phyloP scores from a whole-genome alignment of 345 rosid species.

The Heritiera littoralis region DNA sequence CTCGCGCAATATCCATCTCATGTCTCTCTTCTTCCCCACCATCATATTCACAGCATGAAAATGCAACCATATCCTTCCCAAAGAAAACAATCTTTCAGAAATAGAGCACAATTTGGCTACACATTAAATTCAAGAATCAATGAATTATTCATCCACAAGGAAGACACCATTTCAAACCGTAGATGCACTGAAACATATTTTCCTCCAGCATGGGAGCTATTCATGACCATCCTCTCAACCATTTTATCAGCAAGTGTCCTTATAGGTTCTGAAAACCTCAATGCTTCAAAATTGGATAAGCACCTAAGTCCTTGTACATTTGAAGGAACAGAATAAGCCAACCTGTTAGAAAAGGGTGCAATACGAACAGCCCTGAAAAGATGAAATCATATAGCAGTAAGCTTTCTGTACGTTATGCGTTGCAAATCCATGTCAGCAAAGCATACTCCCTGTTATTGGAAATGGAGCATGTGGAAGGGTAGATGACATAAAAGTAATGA shows the following conservation, averaged over 20 bases:
- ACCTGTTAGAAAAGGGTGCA: constrained; percentile 95
- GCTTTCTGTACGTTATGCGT: neutral
- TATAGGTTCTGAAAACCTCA: constrained; percentile 83
- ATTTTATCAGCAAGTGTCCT: constrained; percentile 83
- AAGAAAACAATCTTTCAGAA: constrained; percentile 23
- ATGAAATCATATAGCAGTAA: constrained; percentile 21
- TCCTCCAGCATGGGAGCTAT: constrained; percentile 65
- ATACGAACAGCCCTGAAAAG: constrained; percentile 86
- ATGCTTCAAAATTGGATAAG: constrained; percentile 79
- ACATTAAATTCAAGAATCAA: constrained; percentile 6
- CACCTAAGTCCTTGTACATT: constrained; percentile 80
- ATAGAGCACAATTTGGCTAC: neutral
- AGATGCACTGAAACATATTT: constrained; percentile 97
- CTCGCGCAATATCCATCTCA: constrained; percentile 93
- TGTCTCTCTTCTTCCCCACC: constrained; percentile 86
- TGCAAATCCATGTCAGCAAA: neutral
- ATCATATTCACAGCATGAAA: constrained; percentile 96
- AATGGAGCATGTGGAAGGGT: neutral
- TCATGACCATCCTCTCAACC: constrained; percentile 83
- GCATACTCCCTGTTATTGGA: neutral
- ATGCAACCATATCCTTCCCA: constrained; percentile 93
- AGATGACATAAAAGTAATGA: neutral
- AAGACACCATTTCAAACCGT: constrained; percentile 80
- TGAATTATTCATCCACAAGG: constrained; percentile 9
- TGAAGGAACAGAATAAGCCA: constrained; percentile 86